These are phyloP conservation scores for Saccharomycopsis schoenii DNA, from an alignment of 805 yeast genomes.

Conservation along the genomic window DNA sequence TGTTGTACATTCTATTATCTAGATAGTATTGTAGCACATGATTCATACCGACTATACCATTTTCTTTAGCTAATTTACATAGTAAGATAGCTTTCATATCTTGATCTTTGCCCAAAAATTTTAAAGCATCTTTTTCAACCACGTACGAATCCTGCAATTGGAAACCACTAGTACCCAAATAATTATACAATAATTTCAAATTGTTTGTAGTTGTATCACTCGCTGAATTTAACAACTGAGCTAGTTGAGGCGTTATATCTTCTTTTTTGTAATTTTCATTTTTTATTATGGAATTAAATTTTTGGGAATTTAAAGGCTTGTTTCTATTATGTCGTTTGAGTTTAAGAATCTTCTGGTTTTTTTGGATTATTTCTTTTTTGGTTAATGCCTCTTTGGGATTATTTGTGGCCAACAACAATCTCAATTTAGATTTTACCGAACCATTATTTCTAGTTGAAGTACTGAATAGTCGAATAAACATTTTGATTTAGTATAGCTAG, in stretches of 20 bases:
- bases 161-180: slow-evolving; percentile 49
- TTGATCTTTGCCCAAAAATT: slow-evolving; percentile 41
- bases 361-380: not conserved
- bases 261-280: not conserved
- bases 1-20: slow-evolving; percentile 31
- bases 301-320: not conserved
- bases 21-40: slow-evolving; percentile 44
- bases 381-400: not conserved
- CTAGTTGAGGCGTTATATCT: not conserved
- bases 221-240: not conserved
- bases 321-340: not conserved
- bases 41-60: slow-evolving; percentile 56
- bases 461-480: not conserved
- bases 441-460: not conserved
- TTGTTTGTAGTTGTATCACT: not conserved
- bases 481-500: not conserved
- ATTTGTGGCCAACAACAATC: not conserved
- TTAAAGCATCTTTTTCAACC: slow-evolving; percentile 43
- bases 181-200: slow-evolving; percentile 32
- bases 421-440: not conserved
- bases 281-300: not conserved
- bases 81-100: slow-evolving; percentile 43
- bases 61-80: slow-evolving; percentile 36
- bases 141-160: slow-evolving; percentile 49
- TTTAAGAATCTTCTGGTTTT: not conserved